Base-by-base conservation (phyloP, 805 yeast genomes). In the Spathaspora girioi region DNA sequence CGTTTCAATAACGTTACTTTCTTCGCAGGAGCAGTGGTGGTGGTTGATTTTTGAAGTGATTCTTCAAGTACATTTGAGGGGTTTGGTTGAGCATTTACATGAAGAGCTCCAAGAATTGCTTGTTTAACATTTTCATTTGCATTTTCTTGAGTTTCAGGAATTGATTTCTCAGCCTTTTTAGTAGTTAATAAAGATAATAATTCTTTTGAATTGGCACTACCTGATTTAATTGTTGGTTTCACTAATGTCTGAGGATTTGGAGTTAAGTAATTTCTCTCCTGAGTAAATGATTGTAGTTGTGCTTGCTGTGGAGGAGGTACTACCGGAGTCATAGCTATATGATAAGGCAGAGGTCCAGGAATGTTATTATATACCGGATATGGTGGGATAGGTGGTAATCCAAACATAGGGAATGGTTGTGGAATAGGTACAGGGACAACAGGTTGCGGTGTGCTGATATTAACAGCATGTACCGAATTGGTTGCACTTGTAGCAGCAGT, bases 181-280 rank as follows among this genome's bases (percentile, higher is more conserved):
- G 26, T 23, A 23, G 70, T 75, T 58, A 79, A 66, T 17, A 78
- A 64, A 2, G 77, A 72, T 49, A 78, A 66, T 12, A 79, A 58
- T 48, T 77, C 80, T 54, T 69, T 71, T 1, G 78, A 70, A 48
- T 72, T 70, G 3, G 69, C 64, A 5, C 8, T 70, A 63, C 41
- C 73, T 71, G 49, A 63, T 65, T 11, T 45, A 1, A 42, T 38
- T 8, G 75, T 65, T 11, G 79, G 67, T 45, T 73, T 68, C 27
- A 67, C 67, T 11, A 74, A 66, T 27, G 73, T 64, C 32, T 78
- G 79, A 11, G 76, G 72, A 27, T 59, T 56, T 6, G 78, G 70
- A 53, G 63, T 43, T 44, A 38, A 26, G 32, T 62, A 29, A 45
- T 44, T 26, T 44, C 47, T 17, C 42, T 48, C 43, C 52, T 47